Evolutionary conservation across 768 basidiomycete species (phyloP), one percentile per base, ranked within the genome.

Genomic region (Botryobasidium botryosum): DNA sequence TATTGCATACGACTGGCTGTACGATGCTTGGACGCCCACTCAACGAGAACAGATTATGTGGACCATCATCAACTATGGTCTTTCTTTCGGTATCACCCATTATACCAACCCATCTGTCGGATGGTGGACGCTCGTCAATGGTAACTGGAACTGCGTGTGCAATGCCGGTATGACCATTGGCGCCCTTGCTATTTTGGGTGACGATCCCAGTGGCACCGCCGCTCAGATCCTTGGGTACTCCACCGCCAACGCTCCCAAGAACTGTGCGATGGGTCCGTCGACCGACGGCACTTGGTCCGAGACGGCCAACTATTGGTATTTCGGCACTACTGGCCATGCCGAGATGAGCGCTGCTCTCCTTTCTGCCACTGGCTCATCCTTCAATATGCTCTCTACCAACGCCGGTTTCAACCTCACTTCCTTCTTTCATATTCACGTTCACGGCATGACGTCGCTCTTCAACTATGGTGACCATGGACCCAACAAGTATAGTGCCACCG

Each of bases 61-160:
- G 51, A 77, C 76, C 12, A 72, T 97, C 64, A 69, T 88, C 60
- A 64, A 68, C 50, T 79, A 80, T 52, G 94, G 88, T 45, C 72
- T 99, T 23, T 61, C 56, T 46, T 72, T 67, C 35, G 91, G 90
- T 52, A 51, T 74, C 33, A 51, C 53, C 18, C 74, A 72, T 2
- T 78, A 69, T 51, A 64, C 65, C 21, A 57, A 60, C 43, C 55
- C 64, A 35, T 50, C 57, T 24, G 52, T 65, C 42, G 78, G 79
- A 39, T 94, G 90, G 90, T 94, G 90, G 90, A 55, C 28, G 35
- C 69, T 65, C 50, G 71, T 72, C 37, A 69, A 69, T 49, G 92
- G 92, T 17, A 99, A 97, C 68, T 99, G 94, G 94, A 99, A 99
- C 60, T 96, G 92, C 59, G 64, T 67, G 32, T 88, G 80, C 67